A percentile compares a stretch with the other conserved stretches of the same genome.
Evolutionary conservation across 208 protist species (phyloP).

Genomic region (Wallacemonas sp.): DNA sequence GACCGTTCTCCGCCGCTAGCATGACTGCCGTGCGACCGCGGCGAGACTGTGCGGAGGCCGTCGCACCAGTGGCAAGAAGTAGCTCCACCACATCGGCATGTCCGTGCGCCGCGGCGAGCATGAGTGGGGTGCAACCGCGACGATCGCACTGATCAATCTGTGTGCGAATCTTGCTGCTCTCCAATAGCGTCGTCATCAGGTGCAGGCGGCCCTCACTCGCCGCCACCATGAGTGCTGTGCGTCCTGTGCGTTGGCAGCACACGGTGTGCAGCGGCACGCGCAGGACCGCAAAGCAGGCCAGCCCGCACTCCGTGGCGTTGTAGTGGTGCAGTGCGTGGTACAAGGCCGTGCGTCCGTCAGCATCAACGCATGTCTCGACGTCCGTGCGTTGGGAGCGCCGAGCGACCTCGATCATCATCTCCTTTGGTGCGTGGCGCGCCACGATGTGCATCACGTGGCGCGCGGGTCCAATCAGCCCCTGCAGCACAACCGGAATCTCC

Average conservation of each 20-base stretch:
- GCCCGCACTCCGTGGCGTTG: constrained; percentile 10
- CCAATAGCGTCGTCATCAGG: constrained; percentile 39
- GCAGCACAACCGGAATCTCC: constrained; percentile 56
- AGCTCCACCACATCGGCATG: constrained; percentile 54
- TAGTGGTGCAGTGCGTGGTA: constrained; percentile 65
- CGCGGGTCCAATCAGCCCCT: constrained; percentile 32
- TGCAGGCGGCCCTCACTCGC: constrained; percentile 29
- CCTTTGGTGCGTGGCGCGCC: constrained; percentile 39
- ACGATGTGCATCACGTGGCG: constrained; percentile 72
- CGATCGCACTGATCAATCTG: constrained; percentile 31
- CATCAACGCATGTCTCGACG: constrained; percentile 60
- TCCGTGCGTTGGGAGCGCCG: constrained; percentile 52
- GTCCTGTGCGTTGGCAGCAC: constrained; percentile 43
- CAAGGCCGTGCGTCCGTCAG: constrained; percentile 45
- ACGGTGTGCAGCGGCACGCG: constrained; percentile 38
- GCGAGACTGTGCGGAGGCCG: constrained; percentile 33
- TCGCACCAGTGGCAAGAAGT: constrained; percentile 59
- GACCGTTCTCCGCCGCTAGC: constrained; percentile 51
- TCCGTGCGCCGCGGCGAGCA: constrained; percentile 63
- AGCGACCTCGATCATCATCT: constrained; percentile 48
- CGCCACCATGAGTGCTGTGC: constrained; percentile 79
- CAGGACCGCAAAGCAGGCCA: constrained; percentile 55
- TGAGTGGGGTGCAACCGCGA: constrained; percentile 62
- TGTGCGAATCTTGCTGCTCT: constrained; percentile 31
- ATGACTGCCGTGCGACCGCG: constrained; percentile 68